These are phyloP conservation scores for Fusarium caatingaense DNA, from an alignment of 2,329 filamentous ascomycete species.

Conservation along the genomic window DNA sequence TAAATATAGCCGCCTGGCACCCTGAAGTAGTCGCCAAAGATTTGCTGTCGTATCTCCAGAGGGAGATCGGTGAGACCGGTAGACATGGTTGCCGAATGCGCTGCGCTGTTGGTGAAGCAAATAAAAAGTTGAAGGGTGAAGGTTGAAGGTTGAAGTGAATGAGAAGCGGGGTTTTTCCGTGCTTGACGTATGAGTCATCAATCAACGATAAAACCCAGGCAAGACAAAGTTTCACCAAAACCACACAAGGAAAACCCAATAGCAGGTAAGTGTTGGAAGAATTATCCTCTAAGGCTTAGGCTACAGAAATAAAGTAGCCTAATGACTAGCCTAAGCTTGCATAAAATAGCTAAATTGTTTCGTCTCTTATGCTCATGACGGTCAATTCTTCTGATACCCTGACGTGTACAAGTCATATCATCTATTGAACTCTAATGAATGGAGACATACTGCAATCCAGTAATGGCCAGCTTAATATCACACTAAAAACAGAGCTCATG, in stretches of 20 bases:
- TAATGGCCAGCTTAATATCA: no score
- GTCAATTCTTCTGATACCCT: neutral
- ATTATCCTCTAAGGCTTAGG: neutral
- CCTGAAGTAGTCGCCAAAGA: slow-evolving; percentile 27
- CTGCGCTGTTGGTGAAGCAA: neutral
- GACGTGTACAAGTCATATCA: neutral
- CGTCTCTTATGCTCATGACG: neutral
- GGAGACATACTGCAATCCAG: no score
- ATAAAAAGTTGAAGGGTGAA: neutral
- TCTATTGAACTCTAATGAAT: neutral
- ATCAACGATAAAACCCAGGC: neutral
- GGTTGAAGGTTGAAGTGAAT: neutral
- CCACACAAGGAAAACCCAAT: neutral
- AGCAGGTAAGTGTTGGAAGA: neutral
- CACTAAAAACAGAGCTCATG: neutral
- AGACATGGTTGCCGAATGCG: neutral
- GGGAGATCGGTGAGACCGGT: neutral
- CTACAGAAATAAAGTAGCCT: neutral
- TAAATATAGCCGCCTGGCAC: slow-evolving; percentile 23
- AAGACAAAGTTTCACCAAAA: neutral
- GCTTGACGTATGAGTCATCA: neutral
- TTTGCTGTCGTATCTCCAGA: slow-evolving; percentile 22
- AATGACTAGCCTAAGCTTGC: neutral
- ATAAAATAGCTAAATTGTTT: neutral
- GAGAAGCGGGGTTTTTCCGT: neutral